Evolutionary conservation across 1,139 yeast genomes (phyloP), one percentile per base, ranked within the genome.

Genomic region (Scheffersomyces stambukii): DNA sequence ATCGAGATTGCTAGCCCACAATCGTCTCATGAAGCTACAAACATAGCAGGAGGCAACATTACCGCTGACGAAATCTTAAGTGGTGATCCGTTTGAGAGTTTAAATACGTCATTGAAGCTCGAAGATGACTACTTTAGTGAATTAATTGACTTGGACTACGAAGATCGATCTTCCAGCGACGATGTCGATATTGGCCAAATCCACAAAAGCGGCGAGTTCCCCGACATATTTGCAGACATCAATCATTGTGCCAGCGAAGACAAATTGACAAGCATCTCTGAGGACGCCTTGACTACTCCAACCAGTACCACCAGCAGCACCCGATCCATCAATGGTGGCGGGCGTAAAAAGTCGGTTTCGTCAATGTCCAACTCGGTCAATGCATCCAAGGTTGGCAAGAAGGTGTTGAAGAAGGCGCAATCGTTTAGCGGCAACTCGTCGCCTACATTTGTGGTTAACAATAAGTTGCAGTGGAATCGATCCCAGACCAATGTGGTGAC

Each of bases 1-100:
- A 35, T 45, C 13, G 49, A 44, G 21, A 33, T 39, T 8, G 19
- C 37, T 14, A 44, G 48, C 18, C 46, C 50, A 1, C 42, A 39
- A 10, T 48, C 47, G 7, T 28, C 38, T 15, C n/a, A 18, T 19
- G 5, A 19, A 24, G 19, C 26, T 12, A 14, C 28, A 20, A 15
- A 30, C 40, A 13, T 24, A 8, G 32, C 27, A 13, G 30, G 24
- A 10, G 29, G 24, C 18, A 22, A 36, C 16, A 25, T 37, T 10
- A 32, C 38, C 14, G 38, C 36, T 18, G 50, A 45, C 21, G 50
- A 42, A 13, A 28, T 46, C n/a, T 31, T 46, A 16, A 35, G 28
- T 17, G 28, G 31, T 23, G 47, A 43, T 29, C 42, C 43, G 8
- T 41, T 46, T 28, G 41, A 37, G 19, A 15, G 34, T 25, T 15